A percentile compares a stretch with the other conserved stretches of the same genome.
These are phyloP conservation scores for Euphorbia peplus DNA, from an alignment of 345 rosid genomes.

Conservation along the genomic window DNA sequence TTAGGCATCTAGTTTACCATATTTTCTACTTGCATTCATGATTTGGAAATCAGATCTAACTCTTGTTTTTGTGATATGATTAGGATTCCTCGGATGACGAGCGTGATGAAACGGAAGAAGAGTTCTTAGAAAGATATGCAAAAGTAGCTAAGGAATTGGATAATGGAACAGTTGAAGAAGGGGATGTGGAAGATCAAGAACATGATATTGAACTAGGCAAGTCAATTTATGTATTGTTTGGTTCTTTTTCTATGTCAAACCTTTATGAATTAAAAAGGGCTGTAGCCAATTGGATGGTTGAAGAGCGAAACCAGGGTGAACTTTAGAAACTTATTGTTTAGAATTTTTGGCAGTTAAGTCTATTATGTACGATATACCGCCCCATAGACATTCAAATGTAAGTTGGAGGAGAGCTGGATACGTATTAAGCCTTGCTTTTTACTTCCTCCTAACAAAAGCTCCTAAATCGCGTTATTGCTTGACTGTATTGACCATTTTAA, in stretches of 20 bases:
- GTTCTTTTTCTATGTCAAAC: background rate
- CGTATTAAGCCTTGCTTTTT: no score
- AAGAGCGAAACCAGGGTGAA: background rate
- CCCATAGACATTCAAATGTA: no score
- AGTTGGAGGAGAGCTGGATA: no score
- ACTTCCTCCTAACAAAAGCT: background rate
- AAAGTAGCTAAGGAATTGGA: conserved; percentile 63
- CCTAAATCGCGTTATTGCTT: background rate
- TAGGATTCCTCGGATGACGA: conserved; percentile 83
- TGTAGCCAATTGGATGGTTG: background rate
- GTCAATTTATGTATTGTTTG: conserved; percentile 12
- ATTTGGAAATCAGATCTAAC: background rate
- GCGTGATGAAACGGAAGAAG: conserved; percentile 78
- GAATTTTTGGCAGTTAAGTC: background rate
- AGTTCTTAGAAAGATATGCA: conserved; percentile 83
- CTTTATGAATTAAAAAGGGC: background rate
- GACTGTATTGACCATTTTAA: background rate
- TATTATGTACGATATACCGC: no score
- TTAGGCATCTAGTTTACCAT: background rate
- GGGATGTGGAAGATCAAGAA: conserved; percentile 65
- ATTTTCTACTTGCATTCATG: background rate
- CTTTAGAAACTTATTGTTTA: background rate
- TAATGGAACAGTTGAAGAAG: conserved; percentile 51
- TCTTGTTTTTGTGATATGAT: conserved; percentile 10
- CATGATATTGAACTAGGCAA: conserved; percentile 65